phyloP scores from a whole-genome alignment of 164 flowering plant genomes.

The Pachysandra terminalis region DNA sequence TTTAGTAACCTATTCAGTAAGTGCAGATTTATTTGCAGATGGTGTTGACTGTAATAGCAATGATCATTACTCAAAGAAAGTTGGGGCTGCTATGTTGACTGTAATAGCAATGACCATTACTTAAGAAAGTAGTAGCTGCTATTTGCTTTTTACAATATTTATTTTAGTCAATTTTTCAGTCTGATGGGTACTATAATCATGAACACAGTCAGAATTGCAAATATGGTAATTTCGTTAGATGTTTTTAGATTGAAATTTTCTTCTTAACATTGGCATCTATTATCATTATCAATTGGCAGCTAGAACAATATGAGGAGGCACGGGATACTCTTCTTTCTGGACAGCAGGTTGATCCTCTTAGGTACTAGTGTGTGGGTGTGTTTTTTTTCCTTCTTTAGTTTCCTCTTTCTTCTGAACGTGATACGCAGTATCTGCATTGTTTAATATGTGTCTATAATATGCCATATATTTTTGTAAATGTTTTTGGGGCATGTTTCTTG shows the following conservation, averaged over 20 bases:
- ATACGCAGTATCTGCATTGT: background rate
- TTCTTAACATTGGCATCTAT: background rate
- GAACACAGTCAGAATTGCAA: background rate
- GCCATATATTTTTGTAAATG: background rate
- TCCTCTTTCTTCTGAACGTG: background rate
- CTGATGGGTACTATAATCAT: too few species aligned
- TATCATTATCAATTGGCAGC: conserved; percentile 39
- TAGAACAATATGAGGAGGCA: conserved; percentile 83
- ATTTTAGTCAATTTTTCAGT: background rate
- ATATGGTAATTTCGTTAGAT: background rate
- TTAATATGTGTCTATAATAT: background rate
- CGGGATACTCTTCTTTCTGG: conserved; percentile 73
- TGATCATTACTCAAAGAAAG: too few species aligned
- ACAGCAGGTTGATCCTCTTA: conserved; percentile 78
- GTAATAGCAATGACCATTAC: too few species aligned
- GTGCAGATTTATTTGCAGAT: too few species aligned
- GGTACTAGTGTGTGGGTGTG: conserved; percentile 40
- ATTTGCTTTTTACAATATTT: too few species aligned
- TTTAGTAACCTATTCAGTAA: too few species aligned
- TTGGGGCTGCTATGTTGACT: too few species aligned
- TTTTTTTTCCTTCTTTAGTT: background rate
- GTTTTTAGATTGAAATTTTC: background rate
- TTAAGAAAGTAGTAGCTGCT: too few species aligned
- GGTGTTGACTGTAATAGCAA: too few species aligned
- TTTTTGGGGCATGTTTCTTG: conserved; percentile 17